phyloP scores from a whole-genome alignment of 805 yeast species.

The Groenewaldozyma tartarivorans region DNA sequence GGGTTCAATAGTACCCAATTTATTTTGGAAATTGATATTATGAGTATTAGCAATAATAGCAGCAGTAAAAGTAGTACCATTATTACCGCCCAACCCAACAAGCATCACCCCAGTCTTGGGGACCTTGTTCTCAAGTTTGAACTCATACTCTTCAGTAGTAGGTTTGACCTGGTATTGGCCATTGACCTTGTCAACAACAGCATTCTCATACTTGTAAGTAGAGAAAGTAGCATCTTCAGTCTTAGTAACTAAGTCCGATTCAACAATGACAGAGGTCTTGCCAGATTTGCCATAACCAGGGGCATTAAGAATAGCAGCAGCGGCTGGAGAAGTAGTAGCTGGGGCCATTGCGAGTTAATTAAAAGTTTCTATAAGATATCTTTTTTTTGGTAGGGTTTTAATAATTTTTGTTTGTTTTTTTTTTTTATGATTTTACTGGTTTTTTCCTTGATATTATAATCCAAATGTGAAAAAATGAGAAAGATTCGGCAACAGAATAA shows the following conservation, averaged over 20 bases:
- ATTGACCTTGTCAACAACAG: constrained; percentile 48
- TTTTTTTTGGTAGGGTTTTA: too few species aligned
- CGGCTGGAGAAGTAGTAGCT: constrained; percentile 19
- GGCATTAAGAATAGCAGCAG: constrained; percentile 20
- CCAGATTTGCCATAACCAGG: constrained; percentile 30
- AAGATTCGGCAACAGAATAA: not conserved
- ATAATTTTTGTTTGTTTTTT: constrained; percentile 4
- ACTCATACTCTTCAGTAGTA: constrained; percentile 62
- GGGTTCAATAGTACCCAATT: constrained; percentile 64
- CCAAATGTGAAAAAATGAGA: constrained; percentile 1
- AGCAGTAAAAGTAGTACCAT: constrained; percentile 85
- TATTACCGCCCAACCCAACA: constrained; percentile 95
- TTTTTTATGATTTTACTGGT: constrained; percentile 2
- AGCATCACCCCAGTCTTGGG: constrained; percentile 85
- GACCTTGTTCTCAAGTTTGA: constrained; percentile 70
- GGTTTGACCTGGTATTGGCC: constrained; percentile 63
- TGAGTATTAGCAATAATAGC: constrained; percentile 79
- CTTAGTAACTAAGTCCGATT: constrained; percentile 43
- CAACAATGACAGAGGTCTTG: constrained; percentile 41
- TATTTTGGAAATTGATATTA: constrained; percentile 67
- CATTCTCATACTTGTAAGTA: constrained; percentile 63
- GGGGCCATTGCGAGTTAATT: constrained; percentile 25
- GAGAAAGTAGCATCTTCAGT: constrained; percentile 42
- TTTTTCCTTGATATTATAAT: not conserved
- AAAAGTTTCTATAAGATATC: constrained; percentile 7